A percentile compares a stretch with the other conserved stretches of the same genome.
Conservation (phyloP, 257 asterid species). For the Ehretia macrophylla region DNA sequence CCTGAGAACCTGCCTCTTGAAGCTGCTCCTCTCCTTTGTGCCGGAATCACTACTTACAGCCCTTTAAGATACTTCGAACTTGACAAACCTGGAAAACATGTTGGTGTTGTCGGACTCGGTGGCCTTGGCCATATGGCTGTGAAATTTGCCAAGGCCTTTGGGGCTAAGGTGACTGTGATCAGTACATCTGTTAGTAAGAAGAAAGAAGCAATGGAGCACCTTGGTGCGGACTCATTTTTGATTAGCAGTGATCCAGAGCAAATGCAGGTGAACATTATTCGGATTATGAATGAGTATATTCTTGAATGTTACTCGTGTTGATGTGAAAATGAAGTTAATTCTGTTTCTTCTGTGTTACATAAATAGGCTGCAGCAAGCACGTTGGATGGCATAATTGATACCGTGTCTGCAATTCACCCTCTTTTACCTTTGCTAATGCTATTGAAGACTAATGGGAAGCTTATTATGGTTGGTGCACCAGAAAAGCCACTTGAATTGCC, state of each 20-base stretch:
- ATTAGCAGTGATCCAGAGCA: conserved; percentile 38
- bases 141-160: conserved; percentile 45
- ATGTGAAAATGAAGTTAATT: neutral
- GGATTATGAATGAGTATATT: neutral
- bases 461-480: conserved; percentile 29
- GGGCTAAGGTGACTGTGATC: conserved; percentile 33
- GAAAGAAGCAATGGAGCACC: conserved; percentile 31
- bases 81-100: conserved; percentile 33
- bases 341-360: neutral
- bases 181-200: conserved; percentile 37
- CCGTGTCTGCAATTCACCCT: conserved; percentile 32
- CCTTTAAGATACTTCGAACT: conserved; percentile 34
- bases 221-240: conserved; percentile 44
- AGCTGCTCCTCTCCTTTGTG: conserved; percentile 45
- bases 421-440: conserved; percentile 21
- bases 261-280: conserved; percentile 21
- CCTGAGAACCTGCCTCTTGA: conserved; percentile 45
- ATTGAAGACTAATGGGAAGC: conserved; percentile 30
- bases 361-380: conserved; percentile 29
- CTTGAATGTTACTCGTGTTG: neutral
- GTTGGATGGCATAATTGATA: conserved; percentile 38
- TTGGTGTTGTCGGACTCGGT: conserved; percentile 50
- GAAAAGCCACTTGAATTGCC: conserved; percentile 29
- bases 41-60: conserved; percentile 42
- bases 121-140: conserved; percentile 47